Evolutionary conservation across 106 monocot species (phyloP), one percentile per base, ranked within the genome.

Genomic region (Allium fistulosum): DNA sequence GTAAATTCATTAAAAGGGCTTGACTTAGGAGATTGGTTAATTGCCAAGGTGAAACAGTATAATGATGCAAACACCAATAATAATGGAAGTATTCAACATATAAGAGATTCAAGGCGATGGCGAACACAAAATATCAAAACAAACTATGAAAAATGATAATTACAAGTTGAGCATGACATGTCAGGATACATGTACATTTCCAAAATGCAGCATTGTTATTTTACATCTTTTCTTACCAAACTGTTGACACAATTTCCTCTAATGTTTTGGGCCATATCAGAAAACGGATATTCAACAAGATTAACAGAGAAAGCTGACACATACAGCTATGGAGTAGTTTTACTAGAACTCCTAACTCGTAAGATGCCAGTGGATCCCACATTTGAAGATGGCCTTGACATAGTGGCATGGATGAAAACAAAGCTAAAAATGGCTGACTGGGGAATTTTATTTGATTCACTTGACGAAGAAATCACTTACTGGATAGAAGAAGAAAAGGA

Each of bases 281-380:
- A 75, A 46, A 61, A 75, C 67, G 74, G 74, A 68, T 67, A 75
- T 27, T 75, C 74, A 12, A 75, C 60, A 7, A 75, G 15, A 45
- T 46, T 75, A 67, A 75, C 58, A 12, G 74, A 75, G 67, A 75
- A 75, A 67, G 49, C 64, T 67, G 74, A 75, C 52, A 51, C 61
- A 16, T 75, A 67, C 50, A 75, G 74, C 74, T 75, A 67, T 52
- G 74, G 74, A 60, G 74, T 75, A 11, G 59, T 75, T 59, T n/a
- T 75, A 51, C 53, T 75, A 52, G 74, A 75, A 49, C 67, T 75
- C 67, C 74, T 75, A 50, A 85, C 79, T n/a, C 80, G 92, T 58
- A 92, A 83, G 71, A 66, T 82, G 76, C 66, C 88, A 12, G 85
- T 92, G 6, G 88, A 92, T 75, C 81, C 92, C 57, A 83, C 70